phyloP scores from a whole-genome alignment of 73 alveolate species.

The Paramecium pentaurelia region DNA sequence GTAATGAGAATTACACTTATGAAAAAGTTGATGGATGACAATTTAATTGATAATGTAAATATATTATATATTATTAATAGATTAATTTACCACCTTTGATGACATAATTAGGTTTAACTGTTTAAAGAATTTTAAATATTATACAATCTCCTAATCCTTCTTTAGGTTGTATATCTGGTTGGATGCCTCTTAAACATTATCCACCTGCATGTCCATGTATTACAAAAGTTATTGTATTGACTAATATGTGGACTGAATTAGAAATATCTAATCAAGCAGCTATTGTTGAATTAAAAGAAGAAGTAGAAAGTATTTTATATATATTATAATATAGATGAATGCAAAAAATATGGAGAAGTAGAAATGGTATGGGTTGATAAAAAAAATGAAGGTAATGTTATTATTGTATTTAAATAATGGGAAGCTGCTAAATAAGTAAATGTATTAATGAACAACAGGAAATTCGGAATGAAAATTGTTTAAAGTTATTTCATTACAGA shows the following conservation, averaged over 20 bases:
- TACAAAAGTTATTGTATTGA: constrained; percentile 6
- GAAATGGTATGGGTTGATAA: constrained; percentile 53
- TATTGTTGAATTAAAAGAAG: constrained; percentile 23
- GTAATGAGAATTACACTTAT: constrained; percentile 41
- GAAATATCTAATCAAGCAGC: constrained; percentile 46
- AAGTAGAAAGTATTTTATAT: constrained; percentile 4
- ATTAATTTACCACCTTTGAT: constrained; percentile 31
- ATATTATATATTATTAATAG: not conserved
- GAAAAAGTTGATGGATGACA: constrained; percentile 50
- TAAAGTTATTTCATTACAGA: constrained; percentile 49
- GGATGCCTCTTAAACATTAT: constrained; percentile 43
- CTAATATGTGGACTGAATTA: constrained; percentile 44
- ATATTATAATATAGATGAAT: not conserved
- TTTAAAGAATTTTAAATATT: constrained; percentile 30
- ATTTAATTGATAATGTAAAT: constrained; percentile 1
- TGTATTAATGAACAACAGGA: constrained; percentile 37
- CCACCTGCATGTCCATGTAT: constrained; percentile 48
- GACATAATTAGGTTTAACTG: constrained; percentile 49
- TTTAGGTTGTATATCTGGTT: constrained; percentile 39
- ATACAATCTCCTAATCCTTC: constrained; percentile 38
- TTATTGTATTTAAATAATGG: constrained; percentile 32
- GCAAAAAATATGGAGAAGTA: constrained; percentile 26
- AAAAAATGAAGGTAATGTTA: constrained; percentile 28
- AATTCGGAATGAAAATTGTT: constrained; percentile 23
- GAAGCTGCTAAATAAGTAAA: constrained; percentile 51